Evolutionary conservation across 2,329 filamentous ascomycete genomes (phyloP).

Genomic region (Tolypocladium ophioglossoides): DNA sequence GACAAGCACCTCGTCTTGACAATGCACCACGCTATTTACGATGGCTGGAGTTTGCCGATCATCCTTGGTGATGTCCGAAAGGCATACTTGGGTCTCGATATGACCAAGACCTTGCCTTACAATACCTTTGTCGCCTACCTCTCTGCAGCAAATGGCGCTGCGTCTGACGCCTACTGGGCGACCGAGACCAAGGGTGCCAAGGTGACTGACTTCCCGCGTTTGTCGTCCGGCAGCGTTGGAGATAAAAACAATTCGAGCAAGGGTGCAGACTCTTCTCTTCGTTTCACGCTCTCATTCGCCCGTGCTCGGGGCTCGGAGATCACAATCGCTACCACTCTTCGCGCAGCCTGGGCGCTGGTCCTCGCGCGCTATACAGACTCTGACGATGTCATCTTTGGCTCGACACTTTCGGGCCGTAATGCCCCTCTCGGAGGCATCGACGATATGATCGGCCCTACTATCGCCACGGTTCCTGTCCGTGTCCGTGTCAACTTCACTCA

Average conservation of each 20-base stretch:
- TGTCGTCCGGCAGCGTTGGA: neutral
- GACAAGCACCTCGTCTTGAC: slow-evolving; percentile 9
- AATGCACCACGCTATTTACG: slow-evolving; percentile 13
- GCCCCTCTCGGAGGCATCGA: slow-evolving; percentile 15
- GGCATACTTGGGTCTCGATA: slow-evolving; percentile 1
- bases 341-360: too few species aligned
- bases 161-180: neutral
- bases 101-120: slow-evolving; percentile 1
- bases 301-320: neutral
- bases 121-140: slow-evolving; percentile 5
- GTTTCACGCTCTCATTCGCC: neutral
- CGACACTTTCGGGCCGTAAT: slow-evolving; percentile 16
- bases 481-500: slow-evolving; percentile 5
- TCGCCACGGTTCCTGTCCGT: slow-evolving; percentile 18
- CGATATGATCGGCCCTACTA: slow-evolving; percentile 17
- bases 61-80: neutral
- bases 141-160: neutral
- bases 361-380: slow-evolving; percentile 10
- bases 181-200: neutral
- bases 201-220: neutral
- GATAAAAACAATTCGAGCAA: neutral
- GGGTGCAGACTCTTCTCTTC: slow-evolving; percentile 1
- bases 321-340: slow-evolving; percentile 11
- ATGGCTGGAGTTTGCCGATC: slow-evolving; percentile 9
- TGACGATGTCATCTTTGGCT: slow-evolving; percentile 15